Conservation (phyloP, 1,284 basidiomycete species). For the Meira nashicola region DNA sequence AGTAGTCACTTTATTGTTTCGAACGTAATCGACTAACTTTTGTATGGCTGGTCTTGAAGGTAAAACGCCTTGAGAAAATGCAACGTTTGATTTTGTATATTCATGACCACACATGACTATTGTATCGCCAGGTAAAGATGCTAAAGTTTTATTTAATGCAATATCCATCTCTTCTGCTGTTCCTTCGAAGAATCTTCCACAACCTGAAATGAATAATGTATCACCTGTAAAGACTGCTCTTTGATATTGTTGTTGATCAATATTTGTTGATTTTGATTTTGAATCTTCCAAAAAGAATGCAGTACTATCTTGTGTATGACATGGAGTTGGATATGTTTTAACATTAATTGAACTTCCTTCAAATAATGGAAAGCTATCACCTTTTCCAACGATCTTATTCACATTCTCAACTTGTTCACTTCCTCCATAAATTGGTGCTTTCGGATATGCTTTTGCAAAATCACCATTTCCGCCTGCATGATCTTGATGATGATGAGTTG, state of each 20-base stretch:
- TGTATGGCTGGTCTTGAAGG: constrained; percentile 62
- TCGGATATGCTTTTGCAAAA: constrained; percentile 60
- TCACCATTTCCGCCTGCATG: constrained; percentile 79
- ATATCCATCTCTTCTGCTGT: constrained; percentile 76
- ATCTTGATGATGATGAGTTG: constrained; percentile 58
- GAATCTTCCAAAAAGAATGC: constrained; percentile 73
- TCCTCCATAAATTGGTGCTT: constrained; percentile 75
- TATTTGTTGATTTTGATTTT: constrained; percentile 48
- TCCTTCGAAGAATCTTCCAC: constrained; percentile 93
- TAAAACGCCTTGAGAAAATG: constrained; percentile 59
- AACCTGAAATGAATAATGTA: constrained; percentile 86
- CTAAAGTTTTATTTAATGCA: constrained; percentile 66
- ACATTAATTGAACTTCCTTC: constrained; percentile 22
- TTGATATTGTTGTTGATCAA: constrained; percentile 59
- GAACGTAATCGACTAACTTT: constrained; percentile 55
- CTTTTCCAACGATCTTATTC: constrained; percentile 63
- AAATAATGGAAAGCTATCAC: constrained; percentile 28
- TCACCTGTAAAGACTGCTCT: constrained; percentile 87
- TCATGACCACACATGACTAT: constrained; percentile 80
- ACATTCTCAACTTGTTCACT: constrained; percentile 67
- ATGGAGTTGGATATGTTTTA: constrained; percentile 71
- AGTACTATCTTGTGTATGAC: constrained; percentile 94
- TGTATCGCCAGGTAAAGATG: constrained; percentile 71
- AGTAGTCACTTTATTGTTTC: constrained; percentile 61
- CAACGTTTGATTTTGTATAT: constrained; percentile 51